Conservation (phyloP, 2,329 filamentous ascomycete genomes). For the Stagonosporopsis cucurbitacearum region DNA sequence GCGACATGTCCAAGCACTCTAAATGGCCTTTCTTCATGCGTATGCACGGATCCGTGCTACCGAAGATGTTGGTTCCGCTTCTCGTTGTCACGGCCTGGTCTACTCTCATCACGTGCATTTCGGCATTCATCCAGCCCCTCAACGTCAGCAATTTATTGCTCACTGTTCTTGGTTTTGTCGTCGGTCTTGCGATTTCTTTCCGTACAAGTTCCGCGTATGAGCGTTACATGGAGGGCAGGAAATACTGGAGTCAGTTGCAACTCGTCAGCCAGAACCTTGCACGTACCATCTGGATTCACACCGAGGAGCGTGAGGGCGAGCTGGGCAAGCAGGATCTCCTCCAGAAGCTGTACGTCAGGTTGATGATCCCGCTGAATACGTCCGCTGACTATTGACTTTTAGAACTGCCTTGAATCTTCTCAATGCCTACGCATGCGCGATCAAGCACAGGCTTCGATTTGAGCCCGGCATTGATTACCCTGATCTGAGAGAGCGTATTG, state of each 20-base stretch:
- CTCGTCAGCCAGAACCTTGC: conserved; percentile 64
- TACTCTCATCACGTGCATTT: conserved; percentile 64
- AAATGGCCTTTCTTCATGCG: conserved; percentile 79
- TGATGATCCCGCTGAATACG: background rate
- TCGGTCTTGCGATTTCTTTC: conserved; percentile 79
- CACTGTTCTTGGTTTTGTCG: conserved; percentile 81
- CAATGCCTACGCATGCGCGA: conserved; percentile 74
- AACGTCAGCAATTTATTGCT: conserved; percentile 72
- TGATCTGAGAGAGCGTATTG: conserved; percentile 72
- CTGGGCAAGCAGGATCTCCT: conserved; percentile 70
- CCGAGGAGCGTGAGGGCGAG: conserved; percentile 64
- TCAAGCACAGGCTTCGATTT: conserved; percentile 85
- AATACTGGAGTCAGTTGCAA: conserved; percentile 66
- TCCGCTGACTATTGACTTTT: background rate
- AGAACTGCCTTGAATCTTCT: conserved; percentile 76
- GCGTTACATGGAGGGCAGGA: conserved; percentile 66
- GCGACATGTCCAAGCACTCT: conserved; percentile 74
- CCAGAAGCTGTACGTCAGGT: conserved; percentile 62
- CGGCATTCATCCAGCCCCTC: conserved; percentile 54
- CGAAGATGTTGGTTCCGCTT: conserved; percentile 75
- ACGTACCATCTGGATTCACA: conserved; percentile 83
- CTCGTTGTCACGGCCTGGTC: conserved; percentile 69
- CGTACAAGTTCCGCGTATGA: conserved; percentile 80
- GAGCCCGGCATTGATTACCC: conserved; percentile 81
- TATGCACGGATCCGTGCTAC: conserved; percentile 76